phyloP scores from a whole-genome alignment of 163 green algal species.

The Chlamydomonas reinhardtii region DNA sequence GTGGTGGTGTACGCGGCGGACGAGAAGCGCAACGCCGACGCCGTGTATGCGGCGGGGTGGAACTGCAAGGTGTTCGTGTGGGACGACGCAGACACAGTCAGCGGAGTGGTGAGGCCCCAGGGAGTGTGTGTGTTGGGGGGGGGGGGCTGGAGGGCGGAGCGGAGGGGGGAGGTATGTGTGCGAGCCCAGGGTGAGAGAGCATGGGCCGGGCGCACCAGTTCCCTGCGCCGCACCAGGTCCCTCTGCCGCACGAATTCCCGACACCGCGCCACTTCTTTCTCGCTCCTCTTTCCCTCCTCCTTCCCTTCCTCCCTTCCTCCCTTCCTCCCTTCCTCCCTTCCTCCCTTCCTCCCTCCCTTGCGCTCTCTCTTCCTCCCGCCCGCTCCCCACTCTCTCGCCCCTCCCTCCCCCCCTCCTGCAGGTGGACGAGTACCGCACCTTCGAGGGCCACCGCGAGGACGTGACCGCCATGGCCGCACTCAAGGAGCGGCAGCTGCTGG shows the following conservation, averaged over 20 bases:
- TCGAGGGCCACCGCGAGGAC: constrained; percentile 80
- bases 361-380: not conserved
- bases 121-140: too few relatives aligned
- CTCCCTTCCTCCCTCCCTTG: not conserved
- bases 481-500: constrained; percentile 61
- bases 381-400: not conserved
- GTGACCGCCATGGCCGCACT: constrained; percentile 79
- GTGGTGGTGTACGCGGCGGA: constrained; percentile 80
- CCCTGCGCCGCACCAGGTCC: too few relatives aligned
- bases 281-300: too few relatives aligned
- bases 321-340: too few relatives aligned
- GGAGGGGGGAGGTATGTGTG: too few relatives aligned
- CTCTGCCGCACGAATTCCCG: too few relatives aligned
- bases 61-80: constrained; percentile 79
- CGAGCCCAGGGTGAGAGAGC: too few relatives aligned
- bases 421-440: constrained; percentile 63
- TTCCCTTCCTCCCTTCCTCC: too few relatives aligned
- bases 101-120: constrained; percentile 44
- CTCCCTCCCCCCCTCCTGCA: not conserved
- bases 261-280: too few relatives aligned
- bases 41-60: constrained; percentile 85
- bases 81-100: constrained; percentile 59
- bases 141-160: too few relatives aligned
- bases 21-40: constrained; percentile 71
- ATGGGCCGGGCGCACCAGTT: too few relatives aligned